Conservation (phyloP, 306 rosid genomes). For the peach (Prunus persica) region Prunus_persica_NCBIv2 NC_034014.1:3032001-3032500, state of each 20-base stretch:
- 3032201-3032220: background rate
- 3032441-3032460: background rate
- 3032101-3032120: conserved; percentile 31
- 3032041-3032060: conserved; percentile 34
- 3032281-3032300: too few species aligned
- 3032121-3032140: conserved; percentile 37
- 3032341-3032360: background rate
- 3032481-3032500: background rate
- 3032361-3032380: background rate
- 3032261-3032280: background rate
- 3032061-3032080: conserved; percentile 32
- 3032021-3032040: conserved; percentile 36
- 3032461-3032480: background rate
- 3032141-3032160: conserved; percentile 30
- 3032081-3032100: conserved; percentile 29
- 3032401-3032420: background rate
- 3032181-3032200: background rate
- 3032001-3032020: conserved; percentile 32
- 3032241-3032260: background rate
- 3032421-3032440: background rate
- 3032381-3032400: background rate
- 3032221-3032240: background rate
- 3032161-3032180: conserved; percentile 61
- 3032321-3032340: background rate
- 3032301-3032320: background rate